phyloP scores from a whole-genome alignment of 23 red algal genomes.

The Agarophyton chilense region DNA sequence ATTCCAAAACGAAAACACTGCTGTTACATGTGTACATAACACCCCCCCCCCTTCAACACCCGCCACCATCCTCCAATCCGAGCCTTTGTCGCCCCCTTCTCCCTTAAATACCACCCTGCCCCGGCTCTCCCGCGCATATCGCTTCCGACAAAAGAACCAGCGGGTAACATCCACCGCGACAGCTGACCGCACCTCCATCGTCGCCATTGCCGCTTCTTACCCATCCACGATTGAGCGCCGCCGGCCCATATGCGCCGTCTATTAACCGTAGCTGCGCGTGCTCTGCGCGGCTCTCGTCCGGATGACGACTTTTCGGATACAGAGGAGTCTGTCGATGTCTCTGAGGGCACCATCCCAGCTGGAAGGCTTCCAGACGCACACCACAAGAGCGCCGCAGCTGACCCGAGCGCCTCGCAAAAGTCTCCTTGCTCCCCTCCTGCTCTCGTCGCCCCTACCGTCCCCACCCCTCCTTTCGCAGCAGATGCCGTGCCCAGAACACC shows the following conservation, averaged over 20 bases:
- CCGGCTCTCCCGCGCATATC: background rate
- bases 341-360: background rate
- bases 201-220: background rate
- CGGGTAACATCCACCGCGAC: background rate
- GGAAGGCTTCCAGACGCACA: background rate
- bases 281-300: background rate
- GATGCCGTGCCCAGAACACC: background rate
- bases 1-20: too few relatives aligned
- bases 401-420: background rate
- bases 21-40: too few relatives aligned
- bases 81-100: background rate
- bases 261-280: background rate
- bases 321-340: background rate
- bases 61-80: too few relatives aligned
- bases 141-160: too few relatives aligned
- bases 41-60: too few relatives aligned
- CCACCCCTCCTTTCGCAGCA: background rate
- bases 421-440: background rate
- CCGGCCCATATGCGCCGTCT: constrained; percentile 9
- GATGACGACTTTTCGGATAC: background rate
- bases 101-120: background rate
- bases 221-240: background rate
- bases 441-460: background rate
- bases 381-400: background rate
- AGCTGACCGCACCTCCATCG: background rate